Base-by-base conservation (phyloP, 345 rosid species). In the Eucalyptus coolabah region DNA sequence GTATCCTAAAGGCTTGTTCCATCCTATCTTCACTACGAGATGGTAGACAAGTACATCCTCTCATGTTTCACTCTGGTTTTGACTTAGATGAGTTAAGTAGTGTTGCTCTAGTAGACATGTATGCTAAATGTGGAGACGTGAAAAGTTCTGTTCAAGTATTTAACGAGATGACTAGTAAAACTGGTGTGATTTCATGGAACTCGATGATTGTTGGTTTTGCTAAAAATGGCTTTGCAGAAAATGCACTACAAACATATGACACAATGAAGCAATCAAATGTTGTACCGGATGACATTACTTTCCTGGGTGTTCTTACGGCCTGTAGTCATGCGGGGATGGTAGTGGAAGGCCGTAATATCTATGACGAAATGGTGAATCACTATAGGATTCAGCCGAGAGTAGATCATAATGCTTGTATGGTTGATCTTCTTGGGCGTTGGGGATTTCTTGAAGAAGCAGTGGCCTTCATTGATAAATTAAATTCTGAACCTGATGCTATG, bases 391-490 rank as follows among this genome's bases (percentile, higher is more conserved):
- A 91, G 88, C 95, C 98, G 11, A 95, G 97, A 90, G 94, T 92
- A 40, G 99, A 95, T 91, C 99, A 97, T 51, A 94, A 93, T 91
- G 98, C 99, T 86, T 97, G 99, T 92, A 93, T 97, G 95, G 96
- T 97, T 90, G 99, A 97, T 96, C 98, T 97, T 94, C 94, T 96
- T 77, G 99, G 99, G 34, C 94, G 98, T 87, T 97, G 98, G 96
- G 99, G 99, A 17, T 93, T 93, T 91, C 96, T 98, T 86, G 88
- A 94, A 94, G 98, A 98, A 94, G 99, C 98, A 34, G 95, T 91
- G 88, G 94, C 94, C 87, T 97, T 97, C 93, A 94, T 97, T 54
- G 88, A 94, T 90, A 91, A 90, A 50, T 93, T 95, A 50, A 92
- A 92, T 82, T 93, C 95, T 87, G 94, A 94, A 91, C 95, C 96